Base-by-base conservation (phyloP, 306 rosid species). In the Prunus armeniaca region DNA sequence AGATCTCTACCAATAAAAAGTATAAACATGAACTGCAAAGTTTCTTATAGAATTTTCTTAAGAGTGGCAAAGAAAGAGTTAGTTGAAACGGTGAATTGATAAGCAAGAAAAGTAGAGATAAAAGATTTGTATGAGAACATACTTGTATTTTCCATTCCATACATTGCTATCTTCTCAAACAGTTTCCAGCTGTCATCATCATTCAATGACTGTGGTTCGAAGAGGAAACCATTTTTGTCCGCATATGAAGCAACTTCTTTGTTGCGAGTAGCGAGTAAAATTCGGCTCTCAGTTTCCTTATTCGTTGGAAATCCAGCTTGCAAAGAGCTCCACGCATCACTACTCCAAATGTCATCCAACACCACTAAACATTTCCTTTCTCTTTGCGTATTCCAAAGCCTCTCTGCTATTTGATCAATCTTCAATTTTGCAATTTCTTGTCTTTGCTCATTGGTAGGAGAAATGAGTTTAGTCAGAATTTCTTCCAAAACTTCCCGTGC, bases 221-320 rank as follows among this genome's bases (percentile, higher is more conserved):
- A 67, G 22, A 57, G 73, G 56, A 64, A 34, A 34, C 74, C 45
- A 27, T 46, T 57, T 50, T 9, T 4, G 17, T 47, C 69, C 6
- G 54, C 75, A 46, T 17, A 58, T 9, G 6, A 12, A 12, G 60
- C 71, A 2, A 49, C 54, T 5, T 74, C 71, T 58, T 70, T 47
- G 24, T 80, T 67, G 6, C 83, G 75, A 47, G 83, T 80, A 12
- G 83, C 74, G 52, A 82, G 32, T 17, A 77, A 12, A 3, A 82
- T 27, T 34, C 47, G 61, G 51, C 82, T 77, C 1, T 3, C 27
- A 12, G 74, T 12, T 9, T 55, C 19, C 3, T 18, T 71, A 38
- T 54, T 18, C 5, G 51, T 10, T 0, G 27, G 74, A 18, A 69
- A 69, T 50, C 62, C 62, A 50, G 62, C 74, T 51, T 60, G 4